These are phyloP conservation scores for Xylaria telfairii DNA, from an alignment of 495 filamentous ascomycete species.

Conservation along the genomic window DNA sequence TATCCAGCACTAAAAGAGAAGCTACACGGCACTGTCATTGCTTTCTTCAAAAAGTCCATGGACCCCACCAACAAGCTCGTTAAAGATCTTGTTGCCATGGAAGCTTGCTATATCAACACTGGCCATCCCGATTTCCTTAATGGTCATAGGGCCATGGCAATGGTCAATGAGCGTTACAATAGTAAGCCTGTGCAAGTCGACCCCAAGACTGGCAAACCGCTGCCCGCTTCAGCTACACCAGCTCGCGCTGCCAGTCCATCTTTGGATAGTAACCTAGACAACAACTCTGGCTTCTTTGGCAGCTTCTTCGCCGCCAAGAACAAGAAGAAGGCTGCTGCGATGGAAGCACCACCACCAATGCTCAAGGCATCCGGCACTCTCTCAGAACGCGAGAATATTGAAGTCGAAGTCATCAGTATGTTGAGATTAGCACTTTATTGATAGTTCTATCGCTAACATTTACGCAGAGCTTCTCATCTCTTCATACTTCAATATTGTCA, in stretches of 20 bases:
- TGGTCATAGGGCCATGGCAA: slow-evolving; percentile 96
- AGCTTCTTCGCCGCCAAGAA: slow-evolving; percentile 98
- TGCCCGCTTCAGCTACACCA: slow-evolving; percentile 68
- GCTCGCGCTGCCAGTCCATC: slow-evolving; percentile 74
- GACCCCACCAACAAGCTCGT: slow-evolving; percentile 98
- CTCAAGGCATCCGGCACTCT: slow-evolving; percentile 93
- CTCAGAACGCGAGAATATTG: slow-evolving; percentile 88
- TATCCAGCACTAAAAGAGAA: slow-evolving; percentile 97
- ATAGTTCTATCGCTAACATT: slow-evolving; percentile 31
- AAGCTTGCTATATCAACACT: slow-evolving; percentile 97
- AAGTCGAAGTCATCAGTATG: slow-evolving; percentile 98
- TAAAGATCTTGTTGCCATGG: slow-evolving; percentile 90
- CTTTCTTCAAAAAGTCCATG: slow-evolving; percentile 97
- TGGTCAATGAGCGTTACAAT: slow-evolving; percentile 89
- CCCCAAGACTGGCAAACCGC: slow-evolving; percentile 96
- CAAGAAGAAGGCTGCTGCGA: slow-evolving; percentile 99
- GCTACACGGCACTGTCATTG: slow-evolving; percentile 90
- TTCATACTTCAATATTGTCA: slow-evolving; percentile 97
- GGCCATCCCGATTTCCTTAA: slow-evolving; percentile 98
- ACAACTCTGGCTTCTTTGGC: slow-evolving; percentile 85
- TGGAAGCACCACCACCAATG: slow-evolving; percentile 92
- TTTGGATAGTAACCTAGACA: slow-evolving; percentile 57
- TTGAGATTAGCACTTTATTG: slow-evolving; percentile 35
- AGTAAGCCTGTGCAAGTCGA: slow-evolving; percentile 95
- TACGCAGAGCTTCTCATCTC: slow-evolving; percentile 84